These are phyloP conservation scores for Saccharomycopsis fodiens DNA, from an alignment of 805 yeast species.

Conservation along the genomic window DNA sequence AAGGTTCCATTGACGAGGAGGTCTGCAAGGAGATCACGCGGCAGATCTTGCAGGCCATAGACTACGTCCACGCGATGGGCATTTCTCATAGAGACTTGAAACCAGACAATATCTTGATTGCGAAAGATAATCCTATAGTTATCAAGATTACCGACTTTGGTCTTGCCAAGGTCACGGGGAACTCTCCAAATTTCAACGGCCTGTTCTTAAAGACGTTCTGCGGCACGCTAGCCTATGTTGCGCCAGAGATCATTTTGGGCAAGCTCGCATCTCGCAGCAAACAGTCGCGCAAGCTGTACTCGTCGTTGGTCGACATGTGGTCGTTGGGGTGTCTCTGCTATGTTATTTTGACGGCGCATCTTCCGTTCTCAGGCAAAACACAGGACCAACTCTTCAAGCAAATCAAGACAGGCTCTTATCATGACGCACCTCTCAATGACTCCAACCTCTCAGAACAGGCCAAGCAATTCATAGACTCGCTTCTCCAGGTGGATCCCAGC, in stretches of 20 bases:
- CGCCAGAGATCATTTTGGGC: conserved; percentile 77
- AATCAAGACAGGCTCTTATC: conserved; percentile 71
- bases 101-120: conserved; percentile 91
- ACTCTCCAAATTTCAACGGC: conserved; percentile 44
- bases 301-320: conserved; percentile 95
- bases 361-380: conserved; percentile 91
- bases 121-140: conserved; percentile 71
- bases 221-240: conserved; percentile 94
- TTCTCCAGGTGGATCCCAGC: conserved; percentile 72
- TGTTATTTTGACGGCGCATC: conserved; percentile 85
- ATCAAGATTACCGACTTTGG: conserved; percentile 98
- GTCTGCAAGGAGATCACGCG: conserved; percentile 80
- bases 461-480: conserved; percentile 56
- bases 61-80: conserved; percentile 81
- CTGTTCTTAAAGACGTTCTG: conserved; percentile 93
- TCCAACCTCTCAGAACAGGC: conserved; percentile 63
- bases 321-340: conserved; percentile 91
- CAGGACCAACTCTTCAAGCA: conserved; percentile 78
- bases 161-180: conserved; percentile 60
- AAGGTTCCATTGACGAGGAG: conserved; percentile 87
- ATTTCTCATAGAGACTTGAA: conserved; percentile 95
- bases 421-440: conserved; percentile 63
- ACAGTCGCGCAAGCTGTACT: conserved; percentile 37
- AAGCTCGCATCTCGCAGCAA: conserved; percentile 25
- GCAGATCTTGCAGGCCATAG: conserved; percentile 77